A percentile compares a stretch with the other conserved stretches of the same genome.
Evolutionary conservation across 192 early-diverging fungal genomes (phyloP).

Genomic region (Backusella morwellensis): DNA sequence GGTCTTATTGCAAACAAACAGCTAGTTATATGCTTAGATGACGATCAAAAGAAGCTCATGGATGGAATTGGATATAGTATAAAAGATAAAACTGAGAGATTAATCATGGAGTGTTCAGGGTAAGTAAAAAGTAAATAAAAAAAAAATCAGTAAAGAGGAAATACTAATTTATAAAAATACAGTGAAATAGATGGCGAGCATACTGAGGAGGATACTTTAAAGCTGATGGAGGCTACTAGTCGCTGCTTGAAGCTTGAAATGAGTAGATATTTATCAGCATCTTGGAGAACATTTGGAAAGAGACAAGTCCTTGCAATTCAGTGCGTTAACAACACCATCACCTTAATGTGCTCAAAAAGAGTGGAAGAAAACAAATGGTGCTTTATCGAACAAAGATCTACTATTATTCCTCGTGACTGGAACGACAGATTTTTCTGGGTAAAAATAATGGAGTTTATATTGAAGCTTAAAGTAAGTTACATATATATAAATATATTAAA

Average conservation of each 20-base stretch:
- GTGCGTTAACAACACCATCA: neutral
- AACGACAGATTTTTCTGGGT: too few relatives aligned
- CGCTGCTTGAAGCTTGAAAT: slow-evolving; percentile 7
- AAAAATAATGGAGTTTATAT: neutral
- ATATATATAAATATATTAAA: too few relatives aligned
- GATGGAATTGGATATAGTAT: too few relatives aligned
- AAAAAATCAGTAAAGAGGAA: neutral
- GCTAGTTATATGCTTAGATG: too few relatives aligned
- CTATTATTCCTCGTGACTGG: neutral
- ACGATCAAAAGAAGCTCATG: too few relatives aligned
- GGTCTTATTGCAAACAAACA: too few relatives aligned
- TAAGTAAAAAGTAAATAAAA: too few relatives aligned
- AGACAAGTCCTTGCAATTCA: slow-evolving; percentile 6
- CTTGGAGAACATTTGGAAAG: slow-evolving; percentile 9
- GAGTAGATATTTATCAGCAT: slow-evolving; percentile 2
- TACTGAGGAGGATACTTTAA: slow-evolving; percentile 12
- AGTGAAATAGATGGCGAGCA: slow-evolving; percentile 1
- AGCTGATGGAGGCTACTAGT: slow-evolving; percentile 9
- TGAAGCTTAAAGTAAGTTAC: too few relatives aligned
- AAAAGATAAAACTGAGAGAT: too few relatives aligned
- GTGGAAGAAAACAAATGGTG: neutral
- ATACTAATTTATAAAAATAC: slow-evolving; percentile 7
- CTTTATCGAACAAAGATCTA: slow-evolving; percentile 7
- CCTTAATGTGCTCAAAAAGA: neutral
- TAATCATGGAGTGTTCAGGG: too few relatives aligned